Evolutionary conservation across 2,329 filamentous ascomycete genomes (phyloP), one percentile per base, ranked within the genome.

Genomic region (Cytospora leucostoma): DNA sequence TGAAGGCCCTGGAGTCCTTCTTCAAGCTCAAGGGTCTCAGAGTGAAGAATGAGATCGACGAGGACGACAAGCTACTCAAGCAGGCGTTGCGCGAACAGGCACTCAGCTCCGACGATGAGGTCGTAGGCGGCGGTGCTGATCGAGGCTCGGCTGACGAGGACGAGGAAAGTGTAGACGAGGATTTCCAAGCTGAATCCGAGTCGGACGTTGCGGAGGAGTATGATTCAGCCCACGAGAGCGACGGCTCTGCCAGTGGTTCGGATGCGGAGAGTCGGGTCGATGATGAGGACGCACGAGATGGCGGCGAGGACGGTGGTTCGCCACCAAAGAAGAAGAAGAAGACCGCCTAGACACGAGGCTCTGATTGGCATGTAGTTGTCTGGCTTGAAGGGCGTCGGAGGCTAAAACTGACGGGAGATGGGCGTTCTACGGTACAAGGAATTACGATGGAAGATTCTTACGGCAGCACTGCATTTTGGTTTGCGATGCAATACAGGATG

Each of bases 41-140:
- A 61, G 93, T 96, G 63, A 98, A 97, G 88, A 99, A 99, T 76
- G 95, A 99, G 79, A 97, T 99, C 80, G 90, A 96, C 66, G 95
- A 97, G 74, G 95, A 99, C 70, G 90, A 92, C 74, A 88, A 90
- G 74, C 69, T 85, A 62, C 85, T 97, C 65, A 90, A 91, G 37
- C 91, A 91, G 12, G 93, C 92, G 27, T 85, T 97, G 66, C 86
- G 92, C 65, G 89, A 96, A 70, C 89, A 95, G 68, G 92, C 88
- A 72, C 89, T 96, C 77, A 90, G 88, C 67, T 94, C 91, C 33
- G 93, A 96, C 69, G 93, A 96, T 65, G 90, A 93, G 67, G 89
- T 90, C 50, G 89, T 88, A 8, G 87, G 82, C 34, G 84, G 77
- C 65, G 84, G 86, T 68, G 85, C 88, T 2, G 92, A 95, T 75